Base-by-base conservation (phyloP, 371 early-diverging fungal species). In the Fennellomyces sp. region DNA sequence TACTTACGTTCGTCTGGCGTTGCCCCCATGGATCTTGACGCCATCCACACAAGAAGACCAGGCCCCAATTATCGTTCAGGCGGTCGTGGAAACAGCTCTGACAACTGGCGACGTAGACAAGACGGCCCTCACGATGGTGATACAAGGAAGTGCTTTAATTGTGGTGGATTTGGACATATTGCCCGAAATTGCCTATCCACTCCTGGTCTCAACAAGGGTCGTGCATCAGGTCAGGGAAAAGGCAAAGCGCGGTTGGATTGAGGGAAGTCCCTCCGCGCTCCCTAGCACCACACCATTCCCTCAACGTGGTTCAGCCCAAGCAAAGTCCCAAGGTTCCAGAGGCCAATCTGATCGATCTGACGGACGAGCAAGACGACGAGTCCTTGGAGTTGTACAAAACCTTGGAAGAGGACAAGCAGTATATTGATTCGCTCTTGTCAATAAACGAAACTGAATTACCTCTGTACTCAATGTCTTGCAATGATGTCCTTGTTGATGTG, bases 381-480 rank as follows among this genome's bases (percentile, higher is more conserved):
- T 6, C 35, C 8, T 13, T 15, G 39, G 39, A n/a, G n/a, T 17
- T 41, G 19, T 19, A 41, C 6, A 1, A 17, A 10, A 41, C 41
- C 0, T 33, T 52, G 4, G 52, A 29, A 2, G 19, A 19, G 2
- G 49, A 49, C 25, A 25, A 25, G 7, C 5, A 25, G 1, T 49
- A 49, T 25, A 13, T 49, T 3, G 4, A 49, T 5, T 27, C 49
- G 7, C 26, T 49, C 12, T 1, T 27, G 13, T 25, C 49, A 49
- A 49, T 49, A 49, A 49, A 49, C 19, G 49, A 49, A 49, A 1
- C 52, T 21, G 33, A 52, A 12, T 52, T 52, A 19, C 52, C 52
- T 0, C 52, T 52, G 19, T 52, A 52, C 33, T 33, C 13, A 8
- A 52, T 52, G 52, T 12, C 19, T 8, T 52, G 52, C 19, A 35